Evolutionary conservation across 768 basidiomycete genomes (phyloP).

Genomic region (Macrocybe gigantea): DNA sequence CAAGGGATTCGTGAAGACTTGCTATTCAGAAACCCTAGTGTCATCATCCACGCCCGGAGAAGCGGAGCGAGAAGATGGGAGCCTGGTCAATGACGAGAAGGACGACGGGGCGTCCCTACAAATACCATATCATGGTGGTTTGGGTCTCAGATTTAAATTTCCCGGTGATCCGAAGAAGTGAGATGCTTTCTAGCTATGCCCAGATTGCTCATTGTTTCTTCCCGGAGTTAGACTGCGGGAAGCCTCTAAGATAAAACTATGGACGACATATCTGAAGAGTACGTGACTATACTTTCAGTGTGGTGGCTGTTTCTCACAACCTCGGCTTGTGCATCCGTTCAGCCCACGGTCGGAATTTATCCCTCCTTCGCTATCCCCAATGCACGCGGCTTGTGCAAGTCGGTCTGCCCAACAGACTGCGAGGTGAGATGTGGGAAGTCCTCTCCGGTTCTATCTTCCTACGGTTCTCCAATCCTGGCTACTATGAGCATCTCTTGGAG

Average conservation of each 20-base stretch:
- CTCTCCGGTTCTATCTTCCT: constrained; percentile 91
- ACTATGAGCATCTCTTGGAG: constrained; percentile 68
- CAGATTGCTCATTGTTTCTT: constrained; percentile 5
- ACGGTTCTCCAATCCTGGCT: constrained; percentile 81
- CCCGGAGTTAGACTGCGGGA: constrained; percentile 60
- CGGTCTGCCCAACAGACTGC: constrained; percentile 87
- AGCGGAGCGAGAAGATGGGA: constrained; percentile 65
- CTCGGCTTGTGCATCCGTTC: constrained; percentile 6
- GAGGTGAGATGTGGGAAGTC: constrained; percentile 98
- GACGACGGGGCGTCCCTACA: constrained; percentile 40
- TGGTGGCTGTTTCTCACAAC: background rate
- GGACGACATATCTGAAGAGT: constrained; percentile 86
- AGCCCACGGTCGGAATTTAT: constrained; percentile 95
- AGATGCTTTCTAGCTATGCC: constrained; percentile 4
- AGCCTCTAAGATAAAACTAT: constrained; percentile 92
- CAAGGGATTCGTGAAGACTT: constrained; percentile 85
- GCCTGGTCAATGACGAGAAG: constrained; percentile 49
- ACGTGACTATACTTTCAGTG: constrained; percentile 12
- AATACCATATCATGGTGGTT: constrained; percentile 65
- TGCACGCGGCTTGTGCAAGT: constrained; percentile 97
- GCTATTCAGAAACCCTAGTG: constrained; percentile 90
- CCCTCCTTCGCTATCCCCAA: constrained; percentile 91
- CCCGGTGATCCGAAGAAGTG: constrained; percentile 93
- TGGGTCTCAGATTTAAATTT: constrained; percentile 82
- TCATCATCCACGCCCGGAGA: constrained; percentile 51